These are phyloP conservation scores for Calonectria crousiana DNA, from an alignment of 2,329 filamentous ascomycete species.

Conservation along the genomic window DNA sequence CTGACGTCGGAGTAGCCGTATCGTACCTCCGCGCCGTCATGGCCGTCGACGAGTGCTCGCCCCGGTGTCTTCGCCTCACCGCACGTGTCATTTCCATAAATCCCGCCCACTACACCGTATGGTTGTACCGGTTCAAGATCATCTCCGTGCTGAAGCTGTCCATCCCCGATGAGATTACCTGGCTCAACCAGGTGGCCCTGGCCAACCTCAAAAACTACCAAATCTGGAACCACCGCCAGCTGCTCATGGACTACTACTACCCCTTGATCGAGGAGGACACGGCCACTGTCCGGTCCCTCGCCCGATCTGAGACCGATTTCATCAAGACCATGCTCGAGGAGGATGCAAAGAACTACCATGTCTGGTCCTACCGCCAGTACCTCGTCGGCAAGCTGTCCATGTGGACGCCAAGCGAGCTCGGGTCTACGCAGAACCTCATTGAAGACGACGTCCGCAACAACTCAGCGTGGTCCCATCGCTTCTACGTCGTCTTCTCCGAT, in stretches of 20 bases:
- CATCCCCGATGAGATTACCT: slow-evolving; percentile 79
- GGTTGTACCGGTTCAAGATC: slow-evolving; percentile 91
- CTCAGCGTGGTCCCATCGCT: slow-evolving; percentile 96
- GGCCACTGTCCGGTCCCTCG: slow-evolving; percentile 69
- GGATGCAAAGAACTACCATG: slow-evolving; percentile 98
- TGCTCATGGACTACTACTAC: slow-evolving; percentile 71
- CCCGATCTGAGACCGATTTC: slow-evolving; percentile 78
- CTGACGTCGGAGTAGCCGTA: slow-evolving; percentile 70
- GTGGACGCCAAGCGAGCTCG: slow-evolving; percentile 79
- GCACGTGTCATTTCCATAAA: slow-evolving; percentile 93
- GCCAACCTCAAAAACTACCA: slow-evolving; percentile 97
- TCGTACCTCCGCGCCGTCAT: slow-evolving; percentile 95
- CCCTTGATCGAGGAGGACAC: slow-evolving; percentile 68
- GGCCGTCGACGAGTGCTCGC: slow-evolving; percentile 86
- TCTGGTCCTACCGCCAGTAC: slow-evolving; percentile 94
- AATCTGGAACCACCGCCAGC: slow-evolving; percentile 86
- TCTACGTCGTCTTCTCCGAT: slow-evolving; percentile 87
- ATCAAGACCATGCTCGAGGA: slow-evolving; percentile 83
- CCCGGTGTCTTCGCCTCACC: slow-evolving; percentile 83
- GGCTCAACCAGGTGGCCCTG: slow-evolving; percentile 88
- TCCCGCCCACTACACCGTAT: slow-evolving; percentile 97
- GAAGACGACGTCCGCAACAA: slow-evolving; percentile 91
- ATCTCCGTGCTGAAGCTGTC: slow-evolving; percentile 75
- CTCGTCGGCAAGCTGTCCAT: slow-evolving; percentile 74
- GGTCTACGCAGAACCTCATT: slow-evolving; percentile 79